Evolutionary conservation across 305 asterid species (phyloP), one percentile per base, ranked within the genome.

Genomic region (Lippia alba): DNA sequence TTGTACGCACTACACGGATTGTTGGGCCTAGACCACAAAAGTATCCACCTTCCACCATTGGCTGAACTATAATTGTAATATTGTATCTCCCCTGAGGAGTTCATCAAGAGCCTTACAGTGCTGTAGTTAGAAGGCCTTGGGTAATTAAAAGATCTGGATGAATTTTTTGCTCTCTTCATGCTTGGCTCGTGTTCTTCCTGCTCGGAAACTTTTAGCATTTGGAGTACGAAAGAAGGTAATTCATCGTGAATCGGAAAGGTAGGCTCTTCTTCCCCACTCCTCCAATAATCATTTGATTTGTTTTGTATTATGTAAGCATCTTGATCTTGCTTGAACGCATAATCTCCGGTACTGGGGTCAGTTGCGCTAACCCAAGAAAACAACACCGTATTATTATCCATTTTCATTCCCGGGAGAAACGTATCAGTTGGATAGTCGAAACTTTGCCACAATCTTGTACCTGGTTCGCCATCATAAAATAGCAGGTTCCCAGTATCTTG

Each of bases 341-440:
- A 82, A 32, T 50, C 17, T n/a, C 80, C 86, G 0, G 0, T 0
- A 6, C 18, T 50, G 0, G 89, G 86, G 40, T 78, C 59, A 12
- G 34, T 57, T 1, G 45, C 18, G 45, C 17, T 19, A 9, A 0
- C 33, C 89, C 89, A 84, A 0, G 83, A 80, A 32, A 4, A 19
- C 60, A 80, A 64, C 17, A 6, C 20, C 54, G 69, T 10, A 1
- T 17, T 15, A 3, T 9, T 63, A 8, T 36, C 69, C 89, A 86
- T 74, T 40, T 3, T 17, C 89, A 84, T 86, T 14, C 91, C 89
- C 6, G 82, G 78, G 54, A 79, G 78, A 72, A 79, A 79, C 8
- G 83, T 79, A 58, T 79, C 76, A 0, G 78, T 71, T 24, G 83
- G 78, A 48, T 56, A 0, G 0, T 75, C 14, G 55, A 79, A 79